These are phyloP conservation scores for Hydnomerulius pinastri DNA, from an alignment of 768 basidiomycete genomes.

Conservation along the genomic window DNA sequence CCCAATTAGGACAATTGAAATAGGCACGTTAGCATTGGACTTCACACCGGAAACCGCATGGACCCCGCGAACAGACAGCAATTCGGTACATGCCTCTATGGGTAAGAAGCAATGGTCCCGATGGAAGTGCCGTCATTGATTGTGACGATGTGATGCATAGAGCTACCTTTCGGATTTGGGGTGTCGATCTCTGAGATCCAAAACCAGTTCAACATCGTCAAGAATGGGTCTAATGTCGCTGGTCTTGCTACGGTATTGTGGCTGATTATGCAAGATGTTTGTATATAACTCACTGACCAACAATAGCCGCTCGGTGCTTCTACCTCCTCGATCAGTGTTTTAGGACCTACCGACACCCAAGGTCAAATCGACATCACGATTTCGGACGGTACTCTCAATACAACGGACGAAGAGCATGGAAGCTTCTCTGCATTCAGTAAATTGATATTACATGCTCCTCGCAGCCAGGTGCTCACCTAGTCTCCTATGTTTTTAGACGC, in stretches of 20 bases:
- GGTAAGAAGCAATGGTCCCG: conserved; percentile 36
- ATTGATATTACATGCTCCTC: conserved; percentile 17
- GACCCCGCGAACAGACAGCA: conserved; percentile 57
- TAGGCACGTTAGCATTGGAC: conserved; percentile 56
- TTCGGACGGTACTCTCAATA: conserved; percentile 49
- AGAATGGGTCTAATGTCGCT: conserved; percentile 53
- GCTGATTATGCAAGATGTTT: not conserved
- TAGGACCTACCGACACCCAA: conserved; percentile 53
- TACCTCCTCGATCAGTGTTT: conserved; percentile 55
- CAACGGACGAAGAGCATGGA: conserved; percentile 47
- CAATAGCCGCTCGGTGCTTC: conserved; percentile 62
- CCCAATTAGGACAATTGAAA: conserved; percentile 65
- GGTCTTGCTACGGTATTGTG: conserved; percentile 55
- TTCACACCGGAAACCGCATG: conserved; percentile 59
- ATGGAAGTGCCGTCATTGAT: not conserved
- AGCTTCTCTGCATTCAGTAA: conserved; percentile 62
- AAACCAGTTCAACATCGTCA: conserved; percentile 65
- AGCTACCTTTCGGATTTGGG: conserved; percentile 71
- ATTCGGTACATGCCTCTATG: conserved; percentile 59
- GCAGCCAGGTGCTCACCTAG: not conserved
- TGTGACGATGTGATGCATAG: conserved; percentile 33
- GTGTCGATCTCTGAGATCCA: conserved; percentile 59
- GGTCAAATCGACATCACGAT: conserved; percentile 70
- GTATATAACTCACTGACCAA: not conserved
- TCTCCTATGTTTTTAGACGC: conserved; percentile 41